phyloP scores from a whole-genome alignment of 176 grass and related monocot species.

The Ensete glaucum region DNA sequence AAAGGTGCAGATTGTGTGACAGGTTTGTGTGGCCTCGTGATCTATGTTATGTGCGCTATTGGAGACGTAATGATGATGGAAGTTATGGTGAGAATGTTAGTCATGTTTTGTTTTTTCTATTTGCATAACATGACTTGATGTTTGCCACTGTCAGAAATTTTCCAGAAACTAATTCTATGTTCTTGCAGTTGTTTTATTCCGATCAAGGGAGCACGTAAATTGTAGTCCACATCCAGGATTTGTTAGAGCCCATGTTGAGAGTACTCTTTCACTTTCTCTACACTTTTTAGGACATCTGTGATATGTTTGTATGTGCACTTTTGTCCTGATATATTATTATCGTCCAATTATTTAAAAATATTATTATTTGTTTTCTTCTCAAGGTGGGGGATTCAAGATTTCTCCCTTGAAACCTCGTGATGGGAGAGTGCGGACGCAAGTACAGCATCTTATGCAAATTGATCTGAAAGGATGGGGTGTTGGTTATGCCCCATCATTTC shows the following conservation, averaged over 20 bases:
- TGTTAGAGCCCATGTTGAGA: slow-evolving; percentile 93
- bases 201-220: slow-evolving; percentile 88
- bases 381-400: slow-evolving; percentile 98
- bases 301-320: not conserved
- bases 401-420: slow-evolving; percentile 77
- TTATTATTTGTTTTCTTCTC: slow-evolving; percentile 13
- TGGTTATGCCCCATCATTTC: slow-evolving; percentile 74
- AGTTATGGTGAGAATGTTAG: slow-evolving; percentile 68
- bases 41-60: slow-evolving; percentile 95
- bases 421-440: slow-evolving; percentile 78
- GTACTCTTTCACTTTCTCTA: slow-evolving; percentile 22
- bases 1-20: not conserved
- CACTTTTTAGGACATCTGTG: not conserved
- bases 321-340: too few relatives aligned
- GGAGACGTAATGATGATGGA: slow-evolving; percentile 98
- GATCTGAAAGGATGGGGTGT: slow-evolving; percentile 93
- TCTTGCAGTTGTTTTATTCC: slow-evolving; percentile 82
- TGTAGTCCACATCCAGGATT: slow-evolving; percentile 93
- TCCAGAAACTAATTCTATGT: not conserved
- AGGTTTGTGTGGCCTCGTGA: slow-evolving; percentile 96
- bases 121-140: slow-evolving; percentile 15
- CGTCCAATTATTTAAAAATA: too few relatives aligned
- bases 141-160: slow-evolving; percentile 17
- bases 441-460: slow-evolving; percentile 97
- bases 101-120: not conserved